These are phyloP conservation scores for Phyllosticta citrichinensis DNA, from an alignment of 2,329 filamentous ascomycete species.

Conservation along the genomic window DNA sequence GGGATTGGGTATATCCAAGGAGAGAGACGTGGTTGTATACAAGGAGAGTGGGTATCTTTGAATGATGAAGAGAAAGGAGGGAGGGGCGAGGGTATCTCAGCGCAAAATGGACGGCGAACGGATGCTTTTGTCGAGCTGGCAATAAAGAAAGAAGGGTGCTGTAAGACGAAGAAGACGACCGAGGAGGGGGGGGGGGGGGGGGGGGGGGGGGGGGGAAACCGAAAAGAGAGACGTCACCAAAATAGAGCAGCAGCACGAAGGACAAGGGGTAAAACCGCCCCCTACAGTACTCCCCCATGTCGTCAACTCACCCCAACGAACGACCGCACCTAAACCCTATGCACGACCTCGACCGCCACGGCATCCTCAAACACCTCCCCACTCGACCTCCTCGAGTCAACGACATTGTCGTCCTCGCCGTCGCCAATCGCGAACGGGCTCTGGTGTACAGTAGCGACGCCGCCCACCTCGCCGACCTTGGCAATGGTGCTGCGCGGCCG, in stretches of 20 bases:
- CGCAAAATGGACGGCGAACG: background rate
- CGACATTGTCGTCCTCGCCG: conserved; percentile 18
- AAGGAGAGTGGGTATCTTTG: background rate
- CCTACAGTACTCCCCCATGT: too few species aligned
- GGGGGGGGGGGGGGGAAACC: too few species aligned
- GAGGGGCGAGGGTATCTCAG: background rate
- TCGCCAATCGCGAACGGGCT: background rate
- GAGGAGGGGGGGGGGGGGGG: too few species aligned
- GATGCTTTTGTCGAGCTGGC: background rate
- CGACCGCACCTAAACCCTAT: conserved; percentile 33
- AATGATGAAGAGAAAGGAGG: background rate
- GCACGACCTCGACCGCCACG: conserved; percentile 33
- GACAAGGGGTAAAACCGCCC: too few species aligned
- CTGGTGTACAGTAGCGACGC: background rate
- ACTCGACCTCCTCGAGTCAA: conserved; percentile 28
- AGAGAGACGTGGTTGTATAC: background rate
- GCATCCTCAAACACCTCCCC: conserved; percentile 36
- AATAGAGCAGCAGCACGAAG: too few species aligned
- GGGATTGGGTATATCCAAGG: background rate
- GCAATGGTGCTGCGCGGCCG: background rate
- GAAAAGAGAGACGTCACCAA: too few species aligned
- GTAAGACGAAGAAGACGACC: background rate
- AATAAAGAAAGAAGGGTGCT: background rate
- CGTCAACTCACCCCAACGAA: background rate
- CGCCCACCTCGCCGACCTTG: background rate